Percentiles rank a stretch among this genome's conserved stretches.
Evolutionary conservation across 495 filamentous ascomycete species (phyloP).

Genomic region (Penicillium soppii): DNA sequence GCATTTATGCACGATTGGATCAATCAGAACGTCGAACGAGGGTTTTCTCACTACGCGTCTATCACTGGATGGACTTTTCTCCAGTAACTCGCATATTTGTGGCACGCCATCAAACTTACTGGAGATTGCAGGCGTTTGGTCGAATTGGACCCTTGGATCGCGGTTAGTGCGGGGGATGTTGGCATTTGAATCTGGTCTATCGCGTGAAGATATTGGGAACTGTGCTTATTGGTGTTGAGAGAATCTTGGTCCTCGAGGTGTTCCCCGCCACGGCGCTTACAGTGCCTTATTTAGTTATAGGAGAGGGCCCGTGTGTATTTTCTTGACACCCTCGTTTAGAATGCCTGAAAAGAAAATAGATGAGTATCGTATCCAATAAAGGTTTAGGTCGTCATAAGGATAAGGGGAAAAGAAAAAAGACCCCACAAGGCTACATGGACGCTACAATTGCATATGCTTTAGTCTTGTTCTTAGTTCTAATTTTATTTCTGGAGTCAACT

Average conservation of each 20-base stretch:
- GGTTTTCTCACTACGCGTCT: not conserved
- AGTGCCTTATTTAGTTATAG: slow-evolving; percentile 5
- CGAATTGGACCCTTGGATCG: too few relatives aligned
- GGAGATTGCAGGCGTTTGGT: too few relatives aligned
- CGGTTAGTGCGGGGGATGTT: not conserved
- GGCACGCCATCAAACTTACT: not conserved
- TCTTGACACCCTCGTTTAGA: not conserved
- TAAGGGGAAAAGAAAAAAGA: too few relatives aligned
- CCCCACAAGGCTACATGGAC: too few relatives aligned
- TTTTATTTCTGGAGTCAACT: too few relatives aligned
- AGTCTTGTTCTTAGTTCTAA: too few relatives aligned
- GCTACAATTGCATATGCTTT: too few relatives aligned
- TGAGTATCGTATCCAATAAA: not conserved
- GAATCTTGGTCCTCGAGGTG: too few relatives aligned
- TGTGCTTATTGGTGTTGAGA: not conserved
- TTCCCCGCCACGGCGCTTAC: slow-evolving; percentile 12
- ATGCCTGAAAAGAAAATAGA: not conserved
- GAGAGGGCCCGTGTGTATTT: slow-evolving; percentile 1
- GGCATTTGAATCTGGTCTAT: slow-evolving; percentile 1
- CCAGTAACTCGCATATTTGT: too few relatives aligned
- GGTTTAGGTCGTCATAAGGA: too few relatives aligned
- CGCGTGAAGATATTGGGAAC: not conserved
- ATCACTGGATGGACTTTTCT: slow-evolving; percentile 8
- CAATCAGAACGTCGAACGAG: slow-evolving; percentile 17
- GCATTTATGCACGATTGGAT: slow-evolving; percentile 23